Evolutionary conservation across 352 stramenopile species (phyloP).

Genomic region (Elongisporangium anandrum): DNA sequence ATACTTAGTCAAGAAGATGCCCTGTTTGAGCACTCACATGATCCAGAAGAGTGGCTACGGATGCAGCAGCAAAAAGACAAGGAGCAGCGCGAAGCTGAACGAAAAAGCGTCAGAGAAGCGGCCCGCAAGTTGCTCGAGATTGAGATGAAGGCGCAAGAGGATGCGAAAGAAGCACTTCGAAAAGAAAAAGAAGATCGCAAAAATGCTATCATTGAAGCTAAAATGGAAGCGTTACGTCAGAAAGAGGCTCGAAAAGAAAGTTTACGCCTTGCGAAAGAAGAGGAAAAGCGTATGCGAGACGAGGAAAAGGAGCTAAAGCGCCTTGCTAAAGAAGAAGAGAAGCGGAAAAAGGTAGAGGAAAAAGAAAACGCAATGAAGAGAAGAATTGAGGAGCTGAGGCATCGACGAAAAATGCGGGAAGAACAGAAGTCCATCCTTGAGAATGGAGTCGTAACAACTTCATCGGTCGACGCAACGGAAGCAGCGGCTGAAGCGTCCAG

Average conservation of each 20-base stretch:
- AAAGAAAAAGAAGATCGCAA: constrained; percentile 67
- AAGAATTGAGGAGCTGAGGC: constrained; percentile 61
- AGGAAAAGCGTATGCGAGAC: constrained; percentile 61
- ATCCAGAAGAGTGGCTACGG: constrained; percentile 36
- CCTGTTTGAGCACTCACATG: constrained; percentile 33
- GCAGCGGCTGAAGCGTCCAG: constrained; percentile 8
- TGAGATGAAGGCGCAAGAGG: constrained; percentile 74
- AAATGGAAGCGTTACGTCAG: constrained; percentile 51
- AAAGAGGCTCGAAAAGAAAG: constrained; percentile 69
- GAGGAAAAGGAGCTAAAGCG: constrained; percentile 71
- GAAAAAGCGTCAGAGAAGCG: constrained; percentile 61
- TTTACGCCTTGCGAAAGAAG: constrained; percentile 50
- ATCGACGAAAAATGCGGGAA: constrained; percentile 61
- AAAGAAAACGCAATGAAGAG: constrained; percentile 73
- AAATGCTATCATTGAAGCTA: constrained; percentile 61
- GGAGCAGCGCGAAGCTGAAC: constrained; percentile 58
- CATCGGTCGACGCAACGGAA: constrained; percentile 16
- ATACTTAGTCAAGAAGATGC: constrained; percentile 39
- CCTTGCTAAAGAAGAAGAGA: constrained; percentile 65
- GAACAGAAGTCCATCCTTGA: constrained; percentile 70
- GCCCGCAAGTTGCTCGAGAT: constrained; percentile 69
- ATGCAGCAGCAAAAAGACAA: constrained; percentile 35
- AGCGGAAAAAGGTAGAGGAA: constrained; percentile 61
- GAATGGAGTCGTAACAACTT: constrained; percentile 62
- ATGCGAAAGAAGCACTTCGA: constrained; percentile 63